Evolutionary conservation across 768 basidiomycete genomes (phyloP).

Genomic region (Russula emetica): DNA sequence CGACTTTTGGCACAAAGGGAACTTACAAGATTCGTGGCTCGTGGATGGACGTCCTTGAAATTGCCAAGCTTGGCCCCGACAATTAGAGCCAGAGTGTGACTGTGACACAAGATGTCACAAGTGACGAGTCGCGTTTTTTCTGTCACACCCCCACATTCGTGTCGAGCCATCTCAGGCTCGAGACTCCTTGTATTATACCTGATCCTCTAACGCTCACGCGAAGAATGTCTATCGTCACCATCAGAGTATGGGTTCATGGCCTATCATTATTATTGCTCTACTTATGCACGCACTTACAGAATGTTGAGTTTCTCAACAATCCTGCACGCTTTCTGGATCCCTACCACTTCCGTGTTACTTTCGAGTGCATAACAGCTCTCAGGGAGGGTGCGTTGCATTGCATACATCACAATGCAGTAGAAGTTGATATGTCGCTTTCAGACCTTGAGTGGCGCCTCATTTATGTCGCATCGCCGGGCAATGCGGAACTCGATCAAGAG

Average conservation of each 20-base stretch:
- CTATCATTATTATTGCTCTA: not conserved
- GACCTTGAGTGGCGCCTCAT: constrained; percentile 98
- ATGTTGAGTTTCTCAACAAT: constrained; percentile 89
- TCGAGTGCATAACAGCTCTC: constrained; percentile 90
- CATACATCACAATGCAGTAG: not conserved
- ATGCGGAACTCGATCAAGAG: constrained; percentile 92
- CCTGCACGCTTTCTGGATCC: constrained; percentile 87
- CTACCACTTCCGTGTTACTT: constrained; percentile 92
- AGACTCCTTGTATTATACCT: not conserved
- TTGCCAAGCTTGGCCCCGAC: not conserved
- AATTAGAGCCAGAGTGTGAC: too few relatives aligned
- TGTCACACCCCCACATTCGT: constrained; percentile 10
- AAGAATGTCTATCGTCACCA: constrained; percentile 28
- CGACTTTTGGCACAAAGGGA: not conserved
- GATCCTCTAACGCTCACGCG: too few relatives aligned
- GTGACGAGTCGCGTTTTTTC: constrained; percentile 23
- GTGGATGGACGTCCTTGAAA: constrained; percentile 5
- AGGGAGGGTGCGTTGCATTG: constrained; percentile 62
- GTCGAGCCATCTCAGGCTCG: not conserved
- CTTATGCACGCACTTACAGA: constrained; percentile 40
- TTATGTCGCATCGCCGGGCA: constrained; percentile 90
- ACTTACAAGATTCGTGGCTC: constrained; percentile 7
- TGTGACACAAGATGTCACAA: not conserved
- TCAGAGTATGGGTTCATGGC: constrained; percentile 17
- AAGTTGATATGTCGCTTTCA: constrained; percentile 32